Conservation (phyloP, 306 rosid species). For the Lotus japonicus region DNA sequence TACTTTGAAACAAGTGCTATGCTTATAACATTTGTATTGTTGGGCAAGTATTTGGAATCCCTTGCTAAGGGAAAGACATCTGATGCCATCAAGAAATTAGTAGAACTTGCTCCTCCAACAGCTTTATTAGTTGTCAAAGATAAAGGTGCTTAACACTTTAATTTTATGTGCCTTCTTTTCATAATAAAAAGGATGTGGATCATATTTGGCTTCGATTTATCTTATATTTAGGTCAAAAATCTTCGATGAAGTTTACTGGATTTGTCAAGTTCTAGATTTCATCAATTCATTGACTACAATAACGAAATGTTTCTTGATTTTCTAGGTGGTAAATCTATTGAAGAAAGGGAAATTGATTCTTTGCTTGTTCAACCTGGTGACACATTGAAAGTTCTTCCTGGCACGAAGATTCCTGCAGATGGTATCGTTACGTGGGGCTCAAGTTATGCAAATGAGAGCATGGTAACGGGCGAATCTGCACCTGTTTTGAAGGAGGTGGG, state of each 20-base stretch:
- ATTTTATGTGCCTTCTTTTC: conserved; percentile 5
- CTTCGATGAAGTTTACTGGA: neutral
- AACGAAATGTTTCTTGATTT: conserved; percentile 11
- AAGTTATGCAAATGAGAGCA: conserved; percentile 89
- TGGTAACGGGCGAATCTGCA: conserved; percentile 95
- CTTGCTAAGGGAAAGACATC: conserved; percentile 99
- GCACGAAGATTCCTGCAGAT: conserved; percentile 90
- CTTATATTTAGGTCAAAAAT: neutral
- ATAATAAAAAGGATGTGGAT: neutral
- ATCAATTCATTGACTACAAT: conserved; percentile 6
- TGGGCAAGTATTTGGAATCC: conserved; percentile 96
- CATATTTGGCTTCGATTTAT: conserved; percentile 9
- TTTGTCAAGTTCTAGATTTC: neutral
- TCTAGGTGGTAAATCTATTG: conserved; percentile 55
- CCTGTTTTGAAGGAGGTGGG: conserved; percentile 71
- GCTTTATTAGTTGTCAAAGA: conserved; percentile 71
- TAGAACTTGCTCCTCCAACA: conserved; percentile 87
- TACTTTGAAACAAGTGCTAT: conserved; percentile 99
- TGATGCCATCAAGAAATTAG: conserved; percentile 96
- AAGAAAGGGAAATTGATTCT: conserved; percentile 92
- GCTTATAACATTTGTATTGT: conserved; percentile 94
- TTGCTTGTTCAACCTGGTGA: conserved; percentile 85
- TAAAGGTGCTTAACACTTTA: conserved; percentile 48
- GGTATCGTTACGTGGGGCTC: conserved; percentile 84
- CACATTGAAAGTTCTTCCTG: conserved; percentile 86